Conservation (phyloP, 371 early-diverging fungal species). For the Mycotypha africana region DNA sequence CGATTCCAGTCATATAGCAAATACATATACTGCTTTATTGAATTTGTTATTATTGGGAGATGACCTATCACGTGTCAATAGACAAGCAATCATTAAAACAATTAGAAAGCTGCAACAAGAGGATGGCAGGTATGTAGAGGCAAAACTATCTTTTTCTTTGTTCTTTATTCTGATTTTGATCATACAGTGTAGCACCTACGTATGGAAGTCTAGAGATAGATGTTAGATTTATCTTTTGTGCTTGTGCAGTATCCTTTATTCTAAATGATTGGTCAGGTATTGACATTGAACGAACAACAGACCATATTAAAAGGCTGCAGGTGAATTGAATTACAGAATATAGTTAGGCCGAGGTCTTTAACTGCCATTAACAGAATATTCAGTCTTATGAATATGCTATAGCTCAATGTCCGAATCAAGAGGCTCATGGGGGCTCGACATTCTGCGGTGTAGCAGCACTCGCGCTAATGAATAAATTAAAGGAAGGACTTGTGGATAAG, state of each 20-base stretch:
- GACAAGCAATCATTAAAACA: constrained; percentile 52
- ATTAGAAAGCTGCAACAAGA: constrained; percentile 63
- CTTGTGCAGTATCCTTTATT: constrained; percentile 76
- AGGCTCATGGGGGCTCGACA: constrained; percentile 91
- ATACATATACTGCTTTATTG: constrained; percentile 88
- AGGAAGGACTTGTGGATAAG: constrained; percentile 53
- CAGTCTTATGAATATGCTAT: constrained; percentile 80
- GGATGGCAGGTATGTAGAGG: constrained; percentile 62
- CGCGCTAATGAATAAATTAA: constrained; percentile 59
- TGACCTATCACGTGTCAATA: constrained; percentile 81
- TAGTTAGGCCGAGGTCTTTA: neutral
- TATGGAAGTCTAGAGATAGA: constrained; percentile 70
- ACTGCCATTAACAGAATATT: too few relatives aligned
- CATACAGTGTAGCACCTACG: constrained; percentile 64
- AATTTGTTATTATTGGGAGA: constrained; percentile 82
- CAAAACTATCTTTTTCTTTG: neutral
- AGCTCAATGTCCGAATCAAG: constrained; percentile 72
- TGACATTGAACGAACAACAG: constrained; percentile 52
- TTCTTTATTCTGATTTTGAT: too few relatives aligned
- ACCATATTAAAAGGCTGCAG: constrained; percentile 66
- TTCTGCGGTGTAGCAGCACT: constrained; percentile 90
- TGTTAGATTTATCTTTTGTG: constrained; percentile 89
- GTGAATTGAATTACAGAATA: constrained; percentile 16
- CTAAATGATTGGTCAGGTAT: constrained; percentile 88
- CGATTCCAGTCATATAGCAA: constrained; percentile 76